Conservation (phyloP, 495 filamentous ascomycete genomes). For the Terfezia boudieri region DNA sequence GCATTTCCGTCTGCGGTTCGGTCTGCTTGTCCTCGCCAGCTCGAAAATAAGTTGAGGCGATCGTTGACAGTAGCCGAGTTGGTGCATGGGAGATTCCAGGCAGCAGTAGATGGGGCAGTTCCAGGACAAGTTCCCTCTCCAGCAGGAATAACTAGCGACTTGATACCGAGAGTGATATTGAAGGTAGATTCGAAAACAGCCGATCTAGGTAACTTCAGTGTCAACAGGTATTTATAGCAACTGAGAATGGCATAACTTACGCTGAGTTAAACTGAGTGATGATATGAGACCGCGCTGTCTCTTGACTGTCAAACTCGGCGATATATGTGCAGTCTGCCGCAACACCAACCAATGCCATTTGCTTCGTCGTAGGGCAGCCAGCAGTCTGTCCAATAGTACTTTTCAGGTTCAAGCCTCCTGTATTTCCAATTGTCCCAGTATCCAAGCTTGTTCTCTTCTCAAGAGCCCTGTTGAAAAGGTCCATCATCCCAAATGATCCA, state of each 20-base stretch:
- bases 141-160: slow-evolving; percentile 46
- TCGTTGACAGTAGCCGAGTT: slow-evolving; percentile 42
- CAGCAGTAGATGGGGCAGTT: slow-evolving; percentile 35
- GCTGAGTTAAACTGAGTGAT: slow-evolving; percentile 71
- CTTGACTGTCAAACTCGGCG: slow-evolving; percentile 37
- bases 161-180: slow-evolving; percentile 78
- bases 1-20: slow-evolving; percentile 50
- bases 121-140: slow-evolving; percentile 44
- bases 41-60: slow-evolving; percentile 69
- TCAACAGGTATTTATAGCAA: slow-evolving; percentile 2
- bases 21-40: slow-evolving; percentile 44
- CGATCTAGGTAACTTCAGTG: slow-evolving; percentile 24
- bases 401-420: slow-evolving; percentile 60
- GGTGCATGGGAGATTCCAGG: slow-evolving; percentile 63
- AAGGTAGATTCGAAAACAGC: slow-evolving; percentile 70
- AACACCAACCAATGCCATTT: slow-evolving; percentile 77
- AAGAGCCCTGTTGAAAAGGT: slow-evolving; percentile 11
- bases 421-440: slow-evolving; percentile 35
- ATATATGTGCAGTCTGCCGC: slow-evolving; percentile 85
- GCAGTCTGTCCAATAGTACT: slow-evolving; percentile 55
- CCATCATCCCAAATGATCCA: background rate
- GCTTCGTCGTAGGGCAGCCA: slow-evolving; percentile 71
- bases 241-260: slow-evolving; percentile 3
- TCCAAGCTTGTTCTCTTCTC: slow-evolving; percentile 12
- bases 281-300: slow-evolving; percentile 42